Base-by-base conservation (phyloP, 805 yeast species). In the Saccharomyces jurei region DNA sequence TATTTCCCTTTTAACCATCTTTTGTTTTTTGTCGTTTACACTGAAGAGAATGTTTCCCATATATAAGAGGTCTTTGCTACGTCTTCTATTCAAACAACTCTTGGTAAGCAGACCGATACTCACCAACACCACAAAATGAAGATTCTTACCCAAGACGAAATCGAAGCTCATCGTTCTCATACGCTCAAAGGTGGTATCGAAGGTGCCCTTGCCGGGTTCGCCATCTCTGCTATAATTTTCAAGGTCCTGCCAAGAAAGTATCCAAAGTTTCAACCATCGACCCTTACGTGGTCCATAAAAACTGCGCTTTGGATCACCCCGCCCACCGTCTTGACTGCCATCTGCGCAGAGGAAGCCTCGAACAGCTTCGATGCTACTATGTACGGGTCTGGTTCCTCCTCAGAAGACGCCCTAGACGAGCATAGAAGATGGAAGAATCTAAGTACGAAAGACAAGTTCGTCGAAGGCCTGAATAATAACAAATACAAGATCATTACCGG, bases 291-390 rank as follows among this genome's bases (percentile, higher is more conserved):
- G 76, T 75, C 82, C 13, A 73, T 83, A 57, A 77, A 78, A 59
- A 82, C 92, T 1, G 88, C 89, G 6, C 68, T 83, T 52, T 81
- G 81, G 61, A 80, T 85, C 54, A 77, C 82, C 36, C 95, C 96
- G 13, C 84, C 87, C 31, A 79, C 86, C 1, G 71, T 83, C 46
- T 61, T 77, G 28, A 78, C 83, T 9, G 81, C 86, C 3, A 82
- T 87, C 50, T 74, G 73, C 57, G 91, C 89, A 14, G 96, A 88
- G 69, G 79, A 78, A 54, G 83, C 87, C 0, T 87, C 95, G 2
- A 77, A 79, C 52, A 71, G 71, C 31, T 88, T 86, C 66, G 95
- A 87, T 64, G 74, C 76, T 51, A 70, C 77, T 44, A 76, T 74
- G 76, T 84, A 88, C 66, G 77, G 83, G 30, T 73, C 81, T 13